A percentile compares a stretch with the other conserved stretches of the same genome.
These are phyloP conservation scores for Centaurea solstitialis DNA, from an alignment of 129 eudicot genomes.

Conservation along the genomic window DNA sequence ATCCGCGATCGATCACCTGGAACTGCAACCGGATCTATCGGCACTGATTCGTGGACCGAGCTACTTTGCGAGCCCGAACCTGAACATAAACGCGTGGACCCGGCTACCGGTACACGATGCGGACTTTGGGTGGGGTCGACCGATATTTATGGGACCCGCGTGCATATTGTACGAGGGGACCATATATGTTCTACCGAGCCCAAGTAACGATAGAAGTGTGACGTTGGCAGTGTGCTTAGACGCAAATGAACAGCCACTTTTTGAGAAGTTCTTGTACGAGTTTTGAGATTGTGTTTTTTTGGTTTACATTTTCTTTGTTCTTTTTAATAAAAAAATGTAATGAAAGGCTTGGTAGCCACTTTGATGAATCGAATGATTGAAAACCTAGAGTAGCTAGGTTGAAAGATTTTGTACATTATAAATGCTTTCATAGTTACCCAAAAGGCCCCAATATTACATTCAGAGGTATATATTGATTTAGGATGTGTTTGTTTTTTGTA, in stretches of 20 bases:
- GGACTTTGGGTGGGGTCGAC: constrained; percentile 80
- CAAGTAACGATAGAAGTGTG: constrained; percentile 48
- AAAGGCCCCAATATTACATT: too few relatives aligned
- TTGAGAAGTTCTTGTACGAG: constrained; percentile 52
- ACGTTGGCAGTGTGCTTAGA: constrained; percentile 51
- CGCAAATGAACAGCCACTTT: constrained; percentile 41
- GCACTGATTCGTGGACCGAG: constrained; percentile 54
- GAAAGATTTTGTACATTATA: not conserved
- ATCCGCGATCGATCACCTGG: constrained; percentile 63
- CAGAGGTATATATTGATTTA: too few relatives aligned
- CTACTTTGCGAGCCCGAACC: constrained; percentile 63
- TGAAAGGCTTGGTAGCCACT: not conserved
- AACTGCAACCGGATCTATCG: constrained; percentile 42
- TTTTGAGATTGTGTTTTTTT: constrained; percentile 17
- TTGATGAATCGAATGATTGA: not conserved
- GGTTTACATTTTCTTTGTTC: not conserved
- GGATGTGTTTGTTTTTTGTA: too few relatives aligned
- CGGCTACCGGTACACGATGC: constrained; percentile 59
- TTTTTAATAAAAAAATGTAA: not conserved
- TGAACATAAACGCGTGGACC: constrained; percentile 59
- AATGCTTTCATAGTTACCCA: too few relatives aligned
- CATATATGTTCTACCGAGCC: constrained; percentile 48
- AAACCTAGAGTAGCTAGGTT: not conserved
- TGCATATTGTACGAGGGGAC: constrained; percentile 56
- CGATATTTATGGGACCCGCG: constrained; percentile 59